Evolutionary conservation across 345 rosid species (phyloP).

Genomic region (Syzygium oleosum): DNA sequence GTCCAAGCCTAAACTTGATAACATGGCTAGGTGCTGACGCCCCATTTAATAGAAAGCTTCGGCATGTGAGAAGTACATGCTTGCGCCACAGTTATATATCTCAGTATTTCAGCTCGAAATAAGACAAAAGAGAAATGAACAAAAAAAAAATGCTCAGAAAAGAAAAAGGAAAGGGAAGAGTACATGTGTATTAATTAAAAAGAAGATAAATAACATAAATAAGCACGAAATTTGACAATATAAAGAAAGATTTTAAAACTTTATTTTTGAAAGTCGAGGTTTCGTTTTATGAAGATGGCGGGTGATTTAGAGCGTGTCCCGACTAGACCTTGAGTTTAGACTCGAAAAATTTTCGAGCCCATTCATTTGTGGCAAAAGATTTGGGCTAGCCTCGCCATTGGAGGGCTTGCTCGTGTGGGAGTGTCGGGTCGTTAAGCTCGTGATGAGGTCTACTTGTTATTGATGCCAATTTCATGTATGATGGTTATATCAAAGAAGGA

Average conservation of each 20-base stretch:
- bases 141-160: neutral
- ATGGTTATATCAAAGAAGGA: neutral
- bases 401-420: neutral
- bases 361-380: neutral
- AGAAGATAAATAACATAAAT: neutral
- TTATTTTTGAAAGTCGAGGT: neutral
- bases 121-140: neutral
- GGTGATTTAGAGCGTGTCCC: neutral
- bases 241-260: neutral
- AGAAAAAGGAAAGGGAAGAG: neutral
- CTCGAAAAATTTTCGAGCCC: neutral
- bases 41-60: too few relatives aligned
- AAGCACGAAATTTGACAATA: neutral
- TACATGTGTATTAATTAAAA: neutral
- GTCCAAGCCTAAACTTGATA: too few relatives aligned
- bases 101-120: too few relatives aligned
- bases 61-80: too few relatives aligned
- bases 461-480: neutral
- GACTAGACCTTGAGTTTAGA: rapidly evolving
- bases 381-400: neutral
- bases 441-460: neutral
- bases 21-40: too few relatives aligned
- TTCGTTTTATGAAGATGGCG: neutral
- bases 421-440: neutral
- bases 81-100: too few relatives aligned